Conservation (phyloP, 1,139 yeast genomes). For the Hemisphaericaspora subhashii region DNA sequence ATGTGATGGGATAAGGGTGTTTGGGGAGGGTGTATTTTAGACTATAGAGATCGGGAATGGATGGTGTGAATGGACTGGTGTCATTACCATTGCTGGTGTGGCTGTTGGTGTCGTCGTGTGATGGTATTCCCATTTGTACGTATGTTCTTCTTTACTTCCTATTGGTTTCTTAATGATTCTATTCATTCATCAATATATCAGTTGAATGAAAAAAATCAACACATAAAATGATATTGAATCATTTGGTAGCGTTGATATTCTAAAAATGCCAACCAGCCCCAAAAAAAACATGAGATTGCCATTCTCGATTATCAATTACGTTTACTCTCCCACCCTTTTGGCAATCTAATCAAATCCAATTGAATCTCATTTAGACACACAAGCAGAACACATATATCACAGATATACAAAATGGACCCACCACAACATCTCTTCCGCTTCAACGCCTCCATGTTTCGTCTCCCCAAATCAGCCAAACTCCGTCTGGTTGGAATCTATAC, state of each 20-base stretch:
- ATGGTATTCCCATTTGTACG: constrained; percentile 6
- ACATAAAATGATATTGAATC: too few species aligned
- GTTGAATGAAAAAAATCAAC: too few species aligned
- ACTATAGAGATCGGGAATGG: constrained; percentile 1
- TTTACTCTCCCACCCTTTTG: too few species aligned
- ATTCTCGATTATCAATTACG: too few species aligned
- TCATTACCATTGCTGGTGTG: not conserved
- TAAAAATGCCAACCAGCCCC: too few species aligned
- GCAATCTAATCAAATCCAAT: constrained; percentile 2
- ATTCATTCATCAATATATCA: too few species aligned
- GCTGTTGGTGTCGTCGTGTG: not conserved
- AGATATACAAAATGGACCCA: too few species aligned
- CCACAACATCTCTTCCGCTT: constrained; percentile 14
- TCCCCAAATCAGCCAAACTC: constrained; percentile 70
- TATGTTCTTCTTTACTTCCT: not conserved
- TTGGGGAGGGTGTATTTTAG: not conserved
- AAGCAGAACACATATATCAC: not conserved
- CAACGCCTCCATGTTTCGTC: constrained; percentile 30
- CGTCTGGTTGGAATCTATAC: constrained; percentile 74
- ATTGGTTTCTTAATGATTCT: too few species aligned
- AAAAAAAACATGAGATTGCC: too few species aligned
- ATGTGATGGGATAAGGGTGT: constrained; percentile 24
- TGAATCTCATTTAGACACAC: not conserved
- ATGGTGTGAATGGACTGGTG: not conserved
- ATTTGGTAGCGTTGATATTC: too few species aligned